A percentile compares a stretch with the other conserved stretches of the same genome.
phyloP scores from a whole-genome alignment of 78 protist species.

The Chrysochromulina tobinii region DNA sequence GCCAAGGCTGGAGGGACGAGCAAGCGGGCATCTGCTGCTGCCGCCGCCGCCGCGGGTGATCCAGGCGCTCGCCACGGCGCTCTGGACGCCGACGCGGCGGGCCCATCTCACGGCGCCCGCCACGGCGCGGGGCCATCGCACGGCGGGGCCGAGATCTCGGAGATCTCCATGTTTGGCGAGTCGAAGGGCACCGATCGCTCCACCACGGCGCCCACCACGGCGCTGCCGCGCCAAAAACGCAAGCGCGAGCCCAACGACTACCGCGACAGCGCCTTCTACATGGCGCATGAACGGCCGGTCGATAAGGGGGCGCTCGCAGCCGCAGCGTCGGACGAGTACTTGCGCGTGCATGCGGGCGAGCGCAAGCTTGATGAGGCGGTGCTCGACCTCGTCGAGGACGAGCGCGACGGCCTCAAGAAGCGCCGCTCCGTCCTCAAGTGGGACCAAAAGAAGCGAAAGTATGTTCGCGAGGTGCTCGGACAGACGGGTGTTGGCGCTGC shows the following conservation, averaged over 20 bases:
- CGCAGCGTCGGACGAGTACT: background rate
- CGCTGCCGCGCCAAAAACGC: too few relatives aligned
- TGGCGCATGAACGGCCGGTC: background rate
- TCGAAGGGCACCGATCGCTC: too few relatives aligned
- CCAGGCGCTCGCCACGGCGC: too few relatives aligned
- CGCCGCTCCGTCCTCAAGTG: background rate
- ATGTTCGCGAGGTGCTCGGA: background rate
- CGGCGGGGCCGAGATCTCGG: too few relatives aligned
- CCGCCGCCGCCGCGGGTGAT: too few relatives aligned
- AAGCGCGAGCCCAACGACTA: background rate
- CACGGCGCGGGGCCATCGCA: too few relatives aligned
- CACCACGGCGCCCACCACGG: too few relatives aligned
- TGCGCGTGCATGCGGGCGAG: background rate
- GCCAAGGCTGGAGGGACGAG: too few relatives aligned
- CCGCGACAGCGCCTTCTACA: background rate
- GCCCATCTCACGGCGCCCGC: too few relatives aligned
- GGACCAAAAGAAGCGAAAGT: conserved; percentile 3
- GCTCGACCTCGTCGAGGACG: conserved; percentile 2
- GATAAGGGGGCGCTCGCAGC: background rate
- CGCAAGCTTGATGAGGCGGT: background rate
- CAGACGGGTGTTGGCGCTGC: background rate
- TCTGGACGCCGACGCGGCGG: too few relatives aligned
- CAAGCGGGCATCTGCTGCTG: too few relatives aligned
- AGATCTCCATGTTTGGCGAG: too few relatives aligned
- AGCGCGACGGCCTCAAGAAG: background rate